Base-by-base conservation (phyloP, 129 eudicot species). In the Deinandra increscens region DNA sequence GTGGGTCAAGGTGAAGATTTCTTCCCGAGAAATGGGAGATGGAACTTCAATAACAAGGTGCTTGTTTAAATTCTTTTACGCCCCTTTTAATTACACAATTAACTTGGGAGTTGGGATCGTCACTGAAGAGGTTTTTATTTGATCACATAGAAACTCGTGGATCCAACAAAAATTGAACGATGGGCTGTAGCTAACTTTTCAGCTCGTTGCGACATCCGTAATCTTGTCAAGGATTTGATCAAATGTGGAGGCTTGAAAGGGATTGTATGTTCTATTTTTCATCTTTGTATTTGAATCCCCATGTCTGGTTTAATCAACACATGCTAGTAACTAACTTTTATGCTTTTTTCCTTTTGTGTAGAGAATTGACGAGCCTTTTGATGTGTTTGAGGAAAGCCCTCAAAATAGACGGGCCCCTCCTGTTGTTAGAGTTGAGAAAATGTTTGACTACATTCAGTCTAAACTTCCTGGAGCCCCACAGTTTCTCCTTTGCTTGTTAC, bases 101-200 rank as follows among this genome's bases (percentile, higher is more conserved):
- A 65, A 34, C 31, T 43, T 13, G 6, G 1, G 46, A 51, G 54
- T 29, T 19, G n/a, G 14, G 64, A 45, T 73, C 46, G 22, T 23
- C 7, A 26, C 39, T 63, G 29, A 55, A 48, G 34, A 31, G 10
- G 5, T 49, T 66, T 33, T 65, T 29, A 36, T 70, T 5, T 54
- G 53, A 42, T 31, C 26, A 22, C 38, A 39, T 36, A 91, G 96
- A 88, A 76, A 87, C 71, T 91, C 20, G 81, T 85, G 71, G 90
- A 91, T 4, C 96, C 97, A 34, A 58, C 80, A 0, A 78, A 64
- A 54, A 71, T 91, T n/a, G 90, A 84, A 7, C 46, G 64, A 6
- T 91, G 97, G 97, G 90, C 84, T 2, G 84, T 88, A 38, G 97
- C 82, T 20, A 91, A 91, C 86, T 91, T 91, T 55, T 91, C 97